Evolutionary conservation across 805 yeast species (phyloP).

Genomic region (Starmerella tilneyi): DNA sequence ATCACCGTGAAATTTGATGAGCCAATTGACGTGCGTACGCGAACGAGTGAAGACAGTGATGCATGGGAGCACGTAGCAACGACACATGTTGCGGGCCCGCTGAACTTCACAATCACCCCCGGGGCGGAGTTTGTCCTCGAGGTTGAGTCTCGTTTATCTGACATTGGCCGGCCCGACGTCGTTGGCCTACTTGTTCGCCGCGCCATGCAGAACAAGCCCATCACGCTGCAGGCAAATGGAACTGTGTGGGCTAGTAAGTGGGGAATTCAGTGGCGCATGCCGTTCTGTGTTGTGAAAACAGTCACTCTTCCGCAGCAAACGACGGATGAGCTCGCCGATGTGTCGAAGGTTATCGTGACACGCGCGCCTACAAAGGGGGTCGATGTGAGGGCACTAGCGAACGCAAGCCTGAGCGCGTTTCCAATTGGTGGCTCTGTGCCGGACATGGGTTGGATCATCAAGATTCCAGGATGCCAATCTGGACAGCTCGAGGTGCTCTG

Average conservation of each 20-base stretch:
- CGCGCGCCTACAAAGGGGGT: not conserved
- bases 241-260: conserved; percentile 12
- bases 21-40: conserved; percentile 5
- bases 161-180: conserved; percentile 21
- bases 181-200: conserved; percentile 11
- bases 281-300: conserved; percentile 6
- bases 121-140: not conserved
- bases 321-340: conserved; percentile 15
- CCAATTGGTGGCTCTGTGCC: conserved; percentile 26
- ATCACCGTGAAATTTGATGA: conserved; percentile 7
- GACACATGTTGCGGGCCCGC: not conserved
- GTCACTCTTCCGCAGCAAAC: conserved; percentile 13
- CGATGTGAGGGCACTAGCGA: conserved; percentile 14
- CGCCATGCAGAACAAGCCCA: conserved; percentile 8
- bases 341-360: conserved; percentile 9
- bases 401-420: conserved; percentile 10
- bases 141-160: conserved; percentile 9
- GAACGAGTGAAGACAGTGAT: not conserved
- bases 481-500: conserved; percentile 14
- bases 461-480: conserved; percentile 27
- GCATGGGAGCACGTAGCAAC: conserved; percentile 11
- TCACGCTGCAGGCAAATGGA: conserved; percentile 14
- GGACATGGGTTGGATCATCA: conserved; percentile 25
- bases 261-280: conserved; percentile 17
- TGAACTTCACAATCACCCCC: not conserved